A percentile compares a stretch with the other conserved stretches of the same genome.
Conservation (phyloP, 768 basidiomycete genomes). For the Butyriboletus loyo region DNA sequence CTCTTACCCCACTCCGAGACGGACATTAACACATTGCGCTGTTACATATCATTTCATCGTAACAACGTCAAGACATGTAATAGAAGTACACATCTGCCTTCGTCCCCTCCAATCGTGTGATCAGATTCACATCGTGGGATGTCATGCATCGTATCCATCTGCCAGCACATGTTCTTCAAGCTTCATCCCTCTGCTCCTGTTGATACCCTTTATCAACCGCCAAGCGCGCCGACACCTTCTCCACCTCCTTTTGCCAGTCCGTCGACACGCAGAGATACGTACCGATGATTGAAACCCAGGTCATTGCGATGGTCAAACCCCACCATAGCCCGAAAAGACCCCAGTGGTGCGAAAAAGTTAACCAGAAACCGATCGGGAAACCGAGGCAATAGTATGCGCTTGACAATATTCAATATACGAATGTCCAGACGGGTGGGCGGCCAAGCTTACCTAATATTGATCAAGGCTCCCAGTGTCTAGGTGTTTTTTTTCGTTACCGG, state of each 20-base stretch:
- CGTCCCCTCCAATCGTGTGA: too few relatives aligned
- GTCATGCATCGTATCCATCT: not conserved
- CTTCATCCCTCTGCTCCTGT: not conserved
- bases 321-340: constrained; percentile 81
- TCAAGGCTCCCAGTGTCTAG: constrained; percentile 70
- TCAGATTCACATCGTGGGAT: too few relatives aligned
- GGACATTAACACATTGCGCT: too few relatives aligned
- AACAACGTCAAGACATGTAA: too few relatives aligned
- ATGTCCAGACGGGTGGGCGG: not conserved
- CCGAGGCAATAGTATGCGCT: constrained; percentile 79
- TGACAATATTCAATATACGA: too few relatives aligned
- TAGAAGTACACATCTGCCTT: not conserved
- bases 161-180: too few relatives aligned
- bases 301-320: constrained; percentile 59
- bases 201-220: constrained; percentile 40
- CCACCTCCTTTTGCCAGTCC: constrained; percentile 69
- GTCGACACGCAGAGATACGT: constrained; percentile 50
- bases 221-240: constrained; percentile 55
- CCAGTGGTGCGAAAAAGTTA: constrained; percentile 61
- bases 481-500: not conserved
- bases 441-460: constrained; percentile 63
- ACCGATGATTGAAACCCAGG: constrained; percentile 10
- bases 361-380: constrained; percentile 76
- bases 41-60: too few relatives aligned
- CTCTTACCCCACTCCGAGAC: too few relatives aligned